Conservation (phyloP, 257 asterid genomes). For the Salvia splendens region DNA sequence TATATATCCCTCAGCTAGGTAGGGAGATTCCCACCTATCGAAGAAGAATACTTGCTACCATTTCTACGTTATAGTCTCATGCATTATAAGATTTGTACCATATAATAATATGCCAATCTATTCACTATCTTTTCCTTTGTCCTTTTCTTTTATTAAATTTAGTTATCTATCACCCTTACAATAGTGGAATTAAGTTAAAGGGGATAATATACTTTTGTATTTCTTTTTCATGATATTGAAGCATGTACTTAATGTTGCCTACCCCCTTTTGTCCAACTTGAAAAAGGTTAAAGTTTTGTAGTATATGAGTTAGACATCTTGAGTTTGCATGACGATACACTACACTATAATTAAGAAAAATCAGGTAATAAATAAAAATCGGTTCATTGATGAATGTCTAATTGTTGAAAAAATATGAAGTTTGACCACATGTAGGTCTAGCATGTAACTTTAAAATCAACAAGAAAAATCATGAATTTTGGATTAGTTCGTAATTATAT, state of each 20-base stretch:
- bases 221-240: background rate
- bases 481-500: too few species aligned
- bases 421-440: too few species aligned
- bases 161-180: too few species aligned
- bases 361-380: too few species aligned
- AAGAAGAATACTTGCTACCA: conserved; percentile 17
- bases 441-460: too few species aligned
- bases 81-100: background rate
- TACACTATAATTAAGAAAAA: too few species aligned
- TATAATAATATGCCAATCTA: background rate
- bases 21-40: conserved; percentile 31
- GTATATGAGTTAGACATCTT: too few species aligned
- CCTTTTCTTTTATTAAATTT: background rate
- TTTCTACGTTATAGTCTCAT: background rate
- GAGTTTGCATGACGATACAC: too few species aligned
- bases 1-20: conserved; percentile 26
- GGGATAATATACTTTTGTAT: conserved; percentile 15
- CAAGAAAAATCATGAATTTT: too few species aligned
- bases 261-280: background rate
- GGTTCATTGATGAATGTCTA: too few species aligned
- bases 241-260: background rate
- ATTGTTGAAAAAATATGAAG: too few species aligned
- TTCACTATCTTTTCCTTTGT: background rate
- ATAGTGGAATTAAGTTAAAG: too few species aligned
- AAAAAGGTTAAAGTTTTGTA: background rate